Conservation (phyloP, 345 rosid genomes). For the Melaleuca quinquenervia region DNA sequence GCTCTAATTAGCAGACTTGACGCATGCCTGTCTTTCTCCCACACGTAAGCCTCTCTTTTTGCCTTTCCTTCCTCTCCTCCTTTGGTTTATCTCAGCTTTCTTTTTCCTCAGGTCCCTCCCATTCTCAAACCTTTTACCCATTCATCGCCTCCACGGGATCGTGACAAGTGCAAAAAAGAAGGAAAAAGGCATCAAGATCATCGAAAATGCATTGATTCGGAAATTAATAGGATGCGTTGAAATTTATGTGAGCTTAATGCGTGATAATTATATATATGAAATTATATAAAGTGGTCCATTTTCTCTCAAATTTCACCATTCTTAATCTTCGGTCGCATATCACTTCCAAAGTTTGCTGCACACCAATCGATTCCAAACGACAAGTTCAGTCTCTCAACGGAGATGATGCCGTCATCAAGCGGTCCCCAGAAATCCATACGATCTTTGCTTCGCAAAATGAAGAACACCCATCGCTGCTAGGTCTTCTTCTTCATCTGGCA, state of each 20-base stretch:
- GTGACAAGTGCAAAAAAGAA: neutral
- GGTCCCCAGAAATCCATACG: neutral
- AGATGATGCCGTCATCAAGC: neutral
- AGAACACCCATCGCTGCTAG: neutral
- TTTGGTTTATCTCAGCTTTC: neutral
- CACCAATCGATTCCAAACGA: no score
- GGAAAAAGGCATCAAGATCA: neutral
- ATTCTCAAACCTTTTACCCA: neutral
- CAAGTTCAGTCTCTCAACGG: neutral
- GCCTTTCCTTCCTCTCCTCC: conserved; percentile 13
- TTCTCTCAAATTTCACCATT: neutral
- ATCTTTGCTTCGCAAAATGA: neutral
- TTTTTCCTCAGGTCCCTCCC: neutral
- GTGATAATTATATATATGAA: neutral
- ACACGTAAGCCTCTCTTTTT: neutral
- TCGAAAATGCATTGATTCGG: neutral
- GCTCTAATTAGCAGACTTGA: neutral
- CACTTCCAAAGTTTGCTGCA: neutral
- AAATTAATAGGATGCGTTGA: neutral
- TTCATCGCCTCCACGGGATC: neutral
- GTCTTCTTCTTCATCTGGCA: neutral
- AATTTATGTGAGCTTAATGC: neutral
- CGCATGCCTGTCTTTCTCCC: neutral
- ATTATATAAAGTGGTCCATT: neutral
- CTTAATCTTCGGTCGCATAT: neutral